Conservation (phyloP, 2,329 filamentous ascomycete genomes). For the Botrytis porri region DNA sequence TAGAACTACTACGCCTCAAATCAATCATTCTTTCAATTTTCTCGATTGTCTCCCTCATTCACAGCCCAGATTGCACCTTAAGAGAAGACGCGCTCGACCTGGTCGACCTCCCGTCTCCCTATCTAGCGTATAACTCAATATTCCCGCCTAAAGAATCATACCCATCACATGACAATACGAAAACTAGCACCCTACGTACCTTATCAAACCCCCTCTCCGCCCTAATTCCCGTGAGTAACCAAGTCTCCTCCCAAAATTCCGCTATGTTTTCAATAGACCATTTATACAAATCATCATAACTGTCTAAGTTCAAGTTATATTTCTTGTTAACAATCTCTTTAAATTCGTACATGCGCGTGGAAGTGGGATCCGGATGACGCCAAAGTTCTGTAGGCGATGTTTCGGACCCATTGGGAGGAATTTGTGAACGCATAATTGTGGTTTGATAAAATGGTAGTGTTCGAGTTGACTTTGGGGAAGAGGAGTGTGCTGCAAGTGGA, state of each 20-base stretch:
- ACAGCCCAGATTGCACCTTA: neutral
- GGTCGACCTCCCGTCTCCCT: neutral
- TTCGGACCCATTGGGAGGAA: neutral
- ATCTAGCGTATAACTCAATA: neutral
- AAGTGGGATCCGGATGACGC: constrained; percentile 64
- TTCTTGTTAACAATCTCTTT: constrained; percentile 66
- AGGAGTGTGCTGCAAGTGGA: neutral
- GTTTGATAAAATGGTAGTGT: neutral
- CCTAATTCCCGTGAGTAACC: constrained; percentile 76
- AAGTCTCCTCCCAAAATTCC: constrained; percentile 80
- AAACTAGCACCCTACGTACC: constrained; percentile 43
- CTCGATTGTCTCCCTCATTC: neutral
- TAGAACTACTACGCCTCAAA: constrained; percentile 6
- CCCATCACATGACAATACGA: constrained; percentile 16
- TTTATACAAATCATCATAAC: constrained; percentile 72
- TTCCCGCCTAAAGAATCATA: neutral
- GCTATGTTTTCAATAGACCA: constrained; percentile 80
- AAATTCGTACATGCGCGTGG: constrained; percentile 71
- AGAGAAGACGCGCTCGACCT: neutral
- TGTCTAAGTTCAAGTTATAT: constrained; percentile 58
- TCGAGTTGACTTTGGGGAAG: neutral
- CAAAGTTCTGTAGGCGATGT: constrained; percentile 54
- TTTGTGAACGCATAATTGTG: constrained; percentile 1
- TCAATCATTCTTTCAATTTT: neutral
- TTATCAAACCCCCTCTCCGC: constrained; percentile 61